Conservation (phyloP, 2,329 filamentous ascomycete genomes). For the Epichloe amarillans region DNA sequence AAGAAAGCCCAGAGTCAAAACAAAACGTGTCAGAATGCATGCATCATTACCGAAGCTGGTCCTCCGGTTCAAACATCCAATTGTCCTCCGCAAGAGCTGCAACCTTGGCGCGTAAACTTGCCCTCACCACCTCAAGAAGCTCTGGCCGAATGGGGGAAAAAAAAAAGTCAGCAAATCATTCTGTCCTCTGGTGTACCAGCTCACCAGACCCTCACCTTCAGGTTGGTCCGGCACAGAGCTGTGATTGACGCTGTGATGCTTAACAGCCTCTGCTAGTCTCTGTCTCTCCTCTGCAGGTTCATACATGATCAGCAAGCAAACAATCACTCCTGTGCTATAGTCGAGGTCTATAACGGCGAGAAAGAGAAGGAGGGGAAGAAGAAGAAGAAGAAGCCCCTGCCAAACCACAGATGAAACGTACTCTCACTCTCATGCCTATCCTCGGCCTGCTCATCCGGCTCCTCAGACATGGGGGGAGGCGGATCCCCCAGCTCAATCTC, state of each 20-base stretch:
- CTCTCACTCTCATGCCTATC: conserved; percentile 44
- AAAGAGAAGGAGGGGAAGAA: no score
- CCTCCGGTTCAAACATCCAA: conserved; percentile 79
- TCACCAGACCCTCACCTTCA: conserved; percentile 40
- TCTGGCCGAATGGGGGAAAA: conserved; percentile 30
- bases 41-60: conserved; percentile 27
- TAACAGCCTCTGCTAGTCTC: conserved; percentile 46
- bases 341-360: not conserved
- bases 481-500: conserved; percentile 48
- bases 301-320: not conserved
- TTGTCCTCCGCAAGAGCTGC: conserved; percentile 65
- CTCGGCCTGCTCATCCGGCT: conserved; percentile 43
- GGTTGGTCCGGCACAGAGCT: conserved; percentile 46
- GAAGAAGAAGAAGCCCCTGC: not conserved
- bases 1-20: not conserved
- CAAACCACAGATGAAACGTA: conserved; percentile 16
- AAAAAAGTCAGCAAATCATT: not conserved
- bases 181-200: not conserved
- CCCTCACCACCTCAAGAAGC: conserved; percentile 54
- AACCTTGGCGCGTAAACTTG: conserved; percentile 60
- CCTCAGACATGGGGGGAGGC: conserved; percentile 37
- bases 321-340: not conserved
- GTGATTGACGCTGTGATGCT: conserved; percentile 44
- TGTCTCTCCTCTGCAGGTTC: conserved; percentile 40
- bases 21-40: not conserved